Percentiles rank a stretch among this genome's conserved stretches.
Conservation (phyloP, 257 asterid genomes). For the Nicotiana otophora region DNA sequence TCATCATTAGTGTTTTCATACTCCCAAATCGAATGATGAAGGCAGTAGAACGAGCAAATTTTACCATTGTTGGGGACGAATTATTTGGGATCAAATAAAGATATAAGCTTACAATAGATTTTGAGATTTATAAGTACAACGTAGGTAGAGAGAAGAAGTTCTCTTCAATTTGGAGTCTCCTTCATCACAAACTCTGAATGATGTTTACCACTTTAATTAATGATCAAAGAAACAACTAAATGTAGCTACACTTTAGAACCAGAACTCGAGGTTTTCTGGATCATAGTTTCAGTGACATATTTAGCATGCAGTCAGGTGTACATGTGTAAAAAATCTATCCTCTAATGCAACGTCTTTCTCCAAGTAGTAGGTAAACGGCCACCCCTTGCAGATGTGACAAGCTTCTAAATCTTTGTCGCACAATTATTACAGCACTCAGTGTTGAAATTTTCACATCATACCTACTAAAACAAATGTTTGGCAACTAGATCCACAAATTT, state of each 20-base stretch:
- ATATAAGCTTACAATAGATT: neutral
- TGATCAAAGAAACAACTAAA: neutral
- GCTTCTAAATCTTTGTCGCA: neutral
- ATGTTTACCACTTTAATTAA: neutral
- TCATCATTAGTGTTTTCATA: neutral
- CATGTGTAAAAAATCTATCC: neutral
- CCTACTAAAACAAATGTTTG: neutral
- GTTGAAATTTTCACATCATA: neutral
- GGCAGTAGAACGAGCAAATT: neutral
- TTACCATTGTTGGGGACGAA: neutral
- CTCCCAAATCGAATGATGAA: neutral
- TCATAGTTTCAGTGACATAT: conserved; percentile 1
- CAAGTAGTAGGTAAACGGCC: neutral
- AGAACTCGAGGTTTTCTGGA: neutral
- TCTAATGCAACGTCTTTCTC: neutral
- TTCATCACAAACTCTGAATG: neutral
- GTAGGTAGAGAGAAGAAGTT: neutral
- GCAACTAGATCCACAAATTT: neutral
- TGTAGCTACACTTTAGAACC: neutral
- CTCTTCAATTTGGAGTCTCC: neutral
- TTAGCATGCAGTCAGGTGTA: neutral
- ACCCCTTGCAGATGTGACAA: neutral
- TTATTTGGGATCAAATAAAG: conserved; percentile 1
- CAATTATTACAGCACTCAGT: neutral
- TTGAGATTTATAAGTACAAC: neutral